A percentile compares a stretch with the other conserved stretches of the same genome.
Evolutionary conservation across 169 alveolate species (phyloP).

Genomic region (Hepatocystis sp.): DNA sequence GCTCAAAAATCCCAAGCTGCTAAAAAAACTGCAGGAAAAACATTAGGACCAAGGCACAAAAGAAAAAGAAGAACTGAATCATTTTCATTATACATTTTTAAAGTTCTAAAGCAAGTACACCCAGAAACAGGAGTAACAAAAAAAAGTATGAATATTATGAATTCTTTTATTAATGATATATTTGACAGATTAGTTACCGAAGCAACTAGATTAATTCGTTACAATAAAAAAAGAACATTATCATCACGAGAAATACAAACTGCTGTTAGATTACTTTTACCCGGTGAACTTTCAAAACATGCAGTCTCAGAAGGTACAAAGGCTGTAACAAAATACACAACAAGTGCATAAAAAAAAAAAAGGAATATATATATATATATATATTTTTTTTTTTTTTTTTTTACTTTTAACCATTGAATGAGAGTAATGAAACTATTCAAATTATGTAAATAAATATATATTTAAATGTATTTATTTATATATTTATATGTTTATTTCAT

Average conservation of each 20-base stretch:
- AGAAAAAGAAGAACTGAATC: conserved; percentile 96
- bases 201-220: conserved; percentile 97
- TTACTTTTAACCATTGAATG: not conserved
- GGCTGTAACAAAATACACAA: conserved; percentile 99
- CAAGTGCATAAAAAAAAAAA: no score
- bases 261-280: conserved; percentile 97
- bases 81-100: conserved; percentile 98
- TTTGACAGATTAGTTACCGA: conserved; percentile 98
- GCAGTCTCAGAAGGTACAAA: conserved; percentile 99
- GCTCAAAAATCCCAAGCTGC: conserved; percentile 91
- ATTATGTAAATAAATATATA: no score
- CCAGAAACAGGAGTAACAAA: conserved; percentile 98
- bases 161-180: conserved; percentile 98
- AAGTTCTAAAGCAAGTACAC: conserved; percentile 99
- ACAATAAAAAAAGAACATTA: conserved; percentile 98
- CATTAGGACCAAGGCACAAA: conserved; percentile 91
- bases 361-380: no score
- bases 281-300: conserved; percentile 99
- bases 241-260: conserved; percentile 99
- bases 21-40: conserved; percentile 91
- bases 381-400: conserved; percentile 9
- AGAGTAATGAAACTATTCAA: no score
- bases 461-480: no score
- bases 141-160: conserved; percentile 99
- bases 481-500: no score